Percentiles rank a stretch among this genome's conserved stretches.
These are phyloP conservation scores for Boletellus sp. DNA, from an alignment of 1,284 basidiomycete species.

Conservation along the genomic window DNA sequence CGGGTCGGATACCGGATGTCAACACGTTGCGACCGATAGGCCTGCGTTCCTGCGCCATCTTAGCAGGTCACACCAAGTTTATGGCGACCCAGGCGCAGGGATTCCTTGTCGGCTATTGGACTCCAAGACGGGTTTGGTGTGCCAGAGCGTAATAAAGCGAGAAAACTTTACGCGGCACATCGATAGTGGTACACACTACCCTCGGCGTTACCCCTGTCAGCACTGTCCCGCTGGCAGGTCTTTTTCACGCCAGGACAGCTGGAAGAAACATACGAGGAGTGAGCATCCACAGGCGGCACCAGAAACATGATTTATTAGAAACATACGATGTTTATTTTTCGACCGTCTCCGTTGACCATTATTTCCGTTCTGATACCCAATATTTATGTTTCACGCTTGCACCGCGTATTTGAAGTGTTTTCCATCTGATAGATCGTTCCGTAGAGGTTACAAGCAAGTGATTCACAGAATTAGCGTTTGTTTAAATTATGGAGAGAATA, in stretches of 20 bases:
- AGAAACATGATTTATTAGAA: neutral
- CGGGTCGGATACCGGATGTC: slow-evolving; percentile 1
- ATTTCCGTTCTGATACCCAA: neutral
- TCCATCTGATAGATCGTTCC: neutral
- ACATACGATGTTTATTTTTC: neutral
- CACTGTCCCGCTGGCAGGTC: slow-evolving; percentile 10
- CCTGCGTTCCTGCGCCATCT: slow-evolving; percentile 20
- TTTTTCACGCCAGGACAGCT: slow-evolving; percentile 25
- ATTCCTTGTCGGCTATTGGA: slow-evolving; percentile 15
- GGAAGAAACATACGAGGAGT: slow-evolving; percentile 9
- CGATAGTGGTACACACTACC: slow-evolving; percentile 17
- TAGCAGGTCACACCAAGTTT: slow-evolving; percentile 6
- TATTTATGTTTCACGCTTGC: neutral
- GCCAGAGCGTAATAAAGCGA: slow-evolving; percentile 8
- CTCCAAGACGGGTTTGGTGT: slow-evolving; percentile 6
- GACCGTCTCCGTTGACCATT: neutral
- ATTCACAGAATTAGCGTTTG: neutral
- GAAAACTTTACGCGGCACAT: slow-evolving; percentile 17
- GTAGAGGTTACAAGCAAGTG: no score
- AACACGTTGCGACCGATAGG: slow-evolving; percentile 1
- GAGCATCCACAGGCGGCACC: slow-evolving; percentile 6
- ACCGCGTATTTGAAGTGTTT: neutral
- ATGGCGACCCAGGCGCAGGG: neutral
- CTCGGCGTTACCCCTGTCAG: slow-evolving; percentile 12
- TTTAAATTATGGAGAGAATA: neutral